Base-by-base conservation (phyloP, 306 rosid species). In the Quercus bicolor region DNA sequence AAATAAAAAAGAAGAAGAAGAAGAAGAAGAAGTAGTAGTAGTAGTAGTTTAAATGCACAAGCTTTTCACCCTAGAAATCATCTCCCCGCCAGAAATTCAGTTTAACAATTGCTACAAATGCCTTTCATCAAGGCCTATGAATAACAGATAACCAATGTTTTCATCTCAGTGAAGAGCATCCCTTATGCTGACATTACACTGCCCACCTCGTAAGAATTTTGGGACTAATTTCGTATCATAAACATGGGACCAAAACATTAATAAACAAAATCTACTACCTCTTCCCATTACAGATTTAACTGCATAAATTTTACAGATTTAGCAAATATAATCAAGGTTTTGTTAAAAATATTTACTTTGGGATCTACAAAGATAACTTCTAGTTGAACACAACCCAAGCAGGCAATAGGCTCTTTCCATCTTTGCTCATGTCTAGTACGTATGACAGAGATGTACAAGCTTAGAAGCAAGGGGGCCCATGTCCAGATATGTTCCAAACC, bases 1-100 rank as follows among this genome's bases (percentile, higher is more conserved):
- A 26, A 26, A 26, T 1, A 1, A 26, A 1, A 0, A 26, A 26
- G 0, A 26, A 26, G 0, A 26, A 26, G 2, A 1, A 1, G 28
- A 26, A 26, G 28, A 26, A 26, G 28, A 1, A 26, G 28, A 1
- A 26, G n/a, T n/a, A n/a, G n/a, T n/a, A n/a, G n/a, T n/a, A n/a
- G n/a, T n/a, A n/a, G n/a, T n/a, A n/a, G n/a, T n/a, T n/a, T n/a
- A n/a, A n/a, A n/a, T n/a, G n/a, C n/a, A n/a, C n/a, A n/a, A n/a
- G n/a, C n/a, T n/a, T n/a, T n/a, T n/a, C n/a, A n/a, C n/a, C n/a
- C n/a, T n/a, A n/a, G n/a, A n/a, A n/a, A n/a, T n/a, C n/a, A n/a
- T n/a, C n/a, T n/a, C n/a, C n/a, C n/a, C n/a, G n/a, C n/a, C n/a
- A n/a, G 52, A 45, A 45, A 45, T 45, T 45, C 52, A 45, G 15